Conservation (phyloP, 2,329 filamentous ascomycete genomes). For the Fusarium liriodendri region DNA sequence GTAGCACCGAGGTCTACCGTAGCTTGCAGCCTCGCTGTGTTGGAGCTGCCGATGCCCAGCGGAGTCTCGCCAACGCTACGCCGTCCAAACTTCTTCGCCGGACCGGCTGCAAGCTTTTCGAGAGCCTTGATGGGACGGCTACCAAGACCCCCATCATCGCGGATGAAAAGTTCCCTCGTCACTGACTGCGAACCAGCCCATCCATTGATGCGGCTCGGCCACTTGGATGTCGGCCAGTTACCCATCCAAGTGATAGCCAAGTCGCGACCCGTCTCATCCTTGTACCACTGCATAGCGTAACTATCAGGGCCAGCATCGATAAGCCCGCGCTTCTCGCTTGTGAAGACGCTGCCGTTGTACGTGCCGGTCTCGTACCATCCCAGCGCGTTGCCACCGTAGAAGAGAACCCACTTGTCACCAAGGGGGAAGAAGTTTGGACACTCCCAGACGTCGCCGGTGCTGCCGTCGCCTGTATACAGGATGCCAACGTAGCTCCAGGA, state of each 20-base stretch:
- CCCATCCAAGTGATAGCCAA: conserved; percentile 44
- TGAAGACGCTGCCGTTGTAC: conserved; percentile 38
- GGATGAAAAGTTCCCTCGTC: conserved; percentile 45
- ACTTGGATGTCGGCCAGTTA: conserved; percentile 42
- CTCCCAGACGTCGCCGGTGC: conserved; percentile 41
- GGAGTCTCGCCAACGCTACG: conserved; percentile 25
- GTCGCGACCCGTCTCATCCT: conserved; percentile 43
- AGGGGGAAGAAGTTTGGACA: conserved; percentile 45
- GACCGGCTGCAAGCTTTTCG: conserved; percentile 32
- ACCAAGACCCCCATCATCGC: conserved; percentile 43
- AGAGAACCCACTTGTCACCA: conserved; percentile 43
- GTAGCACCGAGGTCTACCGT: conserved; percentile 37
- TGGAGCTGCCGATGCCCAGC: conserved; percentile 32
- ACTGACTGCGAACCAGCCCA: conserved; percentile 45
- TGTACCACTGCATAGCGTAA: conserved; percentile 48
- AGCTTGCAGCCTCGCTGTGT: conserved; percentile 41
- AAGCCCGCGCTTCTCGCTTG: conserved; percentile 40
- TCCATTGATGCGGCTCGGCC: conserved; percentile 43
- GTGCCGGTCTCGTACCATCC: conserved; percentile 41
- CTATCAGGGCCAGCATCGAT: conserved; percentile 42
- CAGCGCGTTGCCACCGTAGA: conserved; percentile 37
- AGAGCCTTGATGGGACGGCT: conserved; percentile 41
- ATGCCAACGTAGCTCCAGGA: conserved; percentile 39
- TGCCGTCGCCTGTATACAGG: conserved; percentile 40
- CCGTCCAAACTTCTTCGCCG: conserved; percentile 20